These are phyloP conservation scores for Hirsutella rhossiliensis DNA, from an alignment of 2,329 filamentous ascomycete species.

Conservation along the genomic window DNA sequence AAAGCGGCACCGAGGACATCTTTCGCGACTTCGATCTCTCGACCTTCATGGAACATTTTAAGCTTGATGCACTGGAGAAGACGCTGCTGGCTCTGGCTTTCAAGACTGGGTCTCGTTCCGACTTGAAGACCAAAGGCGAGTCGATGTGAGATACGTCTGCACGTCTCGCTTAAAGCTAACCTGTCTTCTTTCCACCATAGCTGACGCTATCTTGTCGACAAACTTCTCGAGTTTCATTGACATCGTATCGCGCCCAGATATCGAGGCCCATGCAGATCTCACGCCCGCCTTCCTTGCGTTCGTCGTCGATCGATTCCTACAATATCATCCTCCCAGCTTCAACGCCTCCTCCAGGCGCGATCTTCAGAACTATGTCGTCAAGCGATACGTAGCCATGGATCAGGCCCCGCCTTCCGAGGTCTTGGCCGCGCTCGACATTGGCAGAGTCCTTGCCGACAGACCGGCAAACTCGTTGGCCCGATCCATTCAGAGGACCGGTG, in stretches of 20 bases:
- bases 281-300: conserved; percentile 59
- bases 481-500: conserved; percentile 62
- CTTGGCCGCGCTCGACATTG: conserved; percentile 56
- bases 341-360: conserved; percentile 63
- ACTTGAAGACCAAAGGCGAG: conserved; percentile 82
- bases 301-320: conserved; percentile 75
- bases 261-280: conserved; percentile 54
- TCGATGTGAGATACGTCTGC: background rate
- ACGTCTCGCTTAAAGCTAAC: background rate
- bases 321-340: conserved; percentile 78
- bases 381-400: conserved; percentile 55
- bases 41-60: conserved; percentile 92
- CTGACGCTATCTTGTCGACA: conserved; percentile 77
- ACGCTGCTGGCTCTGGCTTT: conserved; percentile 81
- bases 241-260: conserved; percentile 54
- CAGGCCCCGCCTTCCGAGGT: conserved; percentile 58
- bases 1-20: conserved; percentile 80
- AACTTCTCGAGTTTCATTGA: conserved; percentile 70
- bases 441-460: conserved; percentile 50
- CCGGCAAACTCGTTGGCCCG: conserved; percentile 46
- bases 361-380: conserved; percentile 50
- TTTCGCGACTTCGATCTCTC: conserved; percentile 96
- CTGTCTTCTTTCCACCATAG: conserved; percentile 30
- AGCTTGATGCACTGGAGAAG: conserved; percentile 78
- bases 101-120: conserved; percentile 66